A percentile compares a stretch with the other conserved stretches of the same genome.
Conservation (phyloP, 2,329 filamentous ascomycete species). For the Ophiostoma sp. region DNA sequence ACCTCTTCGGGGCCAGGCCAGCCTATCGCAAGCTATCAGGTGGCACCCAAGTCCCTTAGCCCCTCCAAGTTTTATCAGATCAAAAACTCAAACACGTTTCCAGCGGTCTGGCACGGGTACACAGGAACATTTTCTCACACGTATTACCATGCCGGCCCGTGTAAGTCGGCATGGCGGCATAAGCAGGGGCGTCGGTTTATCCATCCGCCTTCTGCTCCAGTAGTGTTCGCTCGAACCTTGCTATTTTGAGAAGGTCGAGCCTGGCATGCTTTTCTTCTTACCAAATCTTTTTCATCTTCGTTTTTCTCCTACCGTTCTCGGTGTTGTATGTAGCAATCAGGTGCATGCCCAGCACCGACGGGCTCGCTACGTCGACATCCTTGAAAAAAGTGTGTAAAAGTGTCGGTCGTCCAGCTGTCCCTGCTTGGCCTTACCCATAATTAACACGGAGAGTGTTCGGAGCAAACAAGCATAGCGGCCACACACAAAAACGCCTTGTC, state of each 20-base stretch:
- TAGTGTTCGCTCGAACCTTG: not conserved
- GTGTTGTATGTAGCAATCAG: not conserved
- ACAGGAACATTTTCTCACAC: not conserved
- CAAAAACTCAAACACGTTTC: not conserved
- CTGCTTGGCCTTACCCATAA: not conserved
- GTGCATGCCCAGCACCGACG: not conserved
- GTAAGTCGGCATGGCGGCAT: slow-evolving; percentile 1
- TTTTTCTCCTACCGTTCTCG: not conserved
- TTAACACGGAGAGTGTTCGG: not conserved
- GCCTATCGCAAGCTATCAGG: slow-evolving; percentile 16
- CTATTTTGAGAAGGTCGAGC: not conserved
- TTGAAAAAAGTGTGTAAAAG: slow-evolving; percentile 9
- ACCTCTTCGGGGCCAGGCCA: slow-evolving; percentile 4
- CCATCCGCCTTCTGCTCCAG: not conserved
- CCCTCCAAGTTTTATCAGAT: slow-evolving; percentile 21
- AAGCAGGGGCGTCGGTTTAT: not conserved
- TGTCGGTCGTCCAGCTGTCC: not conserved
- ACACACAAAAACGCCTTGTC: not conserved
- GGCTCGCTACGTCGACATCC: not conserved
- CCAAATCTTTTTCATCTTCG: not conserved
- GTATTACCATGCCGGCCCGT: not conserved
- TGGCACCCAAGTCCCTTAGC: not conserved
- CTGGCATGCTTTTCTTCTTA: no score
- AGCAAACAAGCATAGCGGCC: not conserved
- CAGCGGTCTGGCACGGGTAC: not conserved